Conservation (phyloP, 1,284 basidiomycete species). For the Golubevia pallescens region DNA sequence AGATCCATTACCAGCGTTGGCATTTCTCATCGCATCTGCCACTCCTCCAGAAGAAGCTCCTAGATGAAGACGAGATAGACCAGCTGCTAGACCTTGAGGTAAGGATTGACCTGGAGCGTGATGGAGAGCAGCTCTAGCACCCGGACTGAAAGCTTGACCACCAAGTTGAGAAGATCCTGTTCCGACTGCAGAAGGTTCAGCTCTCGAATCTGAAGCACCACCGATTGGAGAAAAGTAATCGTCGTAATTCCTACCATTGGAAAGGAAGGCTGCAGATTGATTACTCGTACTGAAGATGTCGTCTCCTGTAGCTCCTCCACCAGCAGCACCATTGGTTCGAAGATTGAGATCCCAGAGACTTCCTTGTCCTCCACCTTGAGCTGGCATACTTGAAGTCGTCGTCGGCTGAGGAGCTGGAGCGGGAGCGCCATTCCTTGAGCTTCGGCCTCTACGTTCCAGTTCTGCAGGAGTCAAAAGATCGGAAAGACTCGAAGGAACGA, state of each 20-base stretch:
- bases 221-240: not conserved
- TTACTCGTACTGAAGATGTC: not conserved
- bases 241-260: not conserved
- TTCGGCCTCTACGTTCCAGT: slow-evolving; percentile 43
- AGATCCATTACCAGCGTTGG: slow-evolving; percentile 2
- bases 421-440: slow-evolving; percentile 17
- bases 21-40: slow-evolving; percentile 8
- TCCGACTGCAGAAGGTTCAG: not conserved
- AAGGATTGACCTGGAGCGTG: slow-evolving; percentile 84
- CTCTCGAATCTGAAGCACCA: slow-evolving; percentile 15
- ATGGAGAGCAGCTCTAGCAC: slow-evolving; percentile 73
- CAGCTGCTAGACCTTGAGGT: slow-evolving; percentile 84
- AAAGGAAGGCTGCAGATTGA: not conserved
- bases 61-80: slow-evolving; percentile 78
- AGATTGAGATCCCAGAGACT: not conserved
- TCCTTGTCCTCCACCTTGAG: slow-evolving; percentile 16
- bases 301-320: not conserved
- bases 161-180: slow-evolving; percentile 46
- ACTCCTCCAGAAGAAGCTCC: slow-evolving; percentile 11
- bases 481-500: slow-evolving; percentile 56
- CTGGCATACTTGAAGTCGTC: slow-evolving; percentile 43
- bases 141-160: slow-evolving; percentile 69
- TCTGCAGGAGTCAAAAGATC: slow-evolving; percentile 61
- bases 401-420: slow-evolving; percentile 9
- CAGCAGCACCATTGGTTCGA: not conserved